Conservation (phyloP, 257 asterid species). For the Nicotiana benthamiana region DNA sequence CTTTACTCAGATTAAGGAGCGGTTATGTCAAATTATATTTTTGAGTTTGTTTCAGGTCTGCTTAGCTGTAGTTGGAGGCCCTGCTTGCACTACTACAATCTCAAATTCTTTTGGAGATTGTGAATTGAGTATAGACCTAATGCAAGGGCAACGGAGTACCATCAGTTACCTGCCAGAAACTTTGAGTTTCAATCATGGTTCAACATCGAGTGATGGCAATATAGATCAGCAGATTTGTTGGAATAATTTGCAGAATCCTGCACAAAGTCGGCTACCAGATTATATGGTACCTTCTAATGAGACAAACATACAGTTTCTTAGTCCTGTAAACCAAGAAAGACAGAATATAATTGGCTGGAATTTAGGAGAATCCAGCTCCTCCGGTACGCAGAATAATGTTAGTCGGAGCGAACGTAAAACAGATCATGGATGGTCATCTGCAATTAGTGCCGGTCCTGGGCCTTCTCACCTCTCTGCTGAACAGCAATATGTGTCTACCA, state of each 20-base stretch:
- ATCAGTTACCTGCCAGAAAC: constrained; percentile 61
- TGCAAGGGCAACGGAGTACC: constrained; percentile 81
- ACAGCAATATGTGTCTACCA: constrained; percentile 3
- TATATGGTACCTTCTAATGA: constrained; percentile 39
- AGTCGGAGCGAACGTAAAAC: constrained; percentile 35
- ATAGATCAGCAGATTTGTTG: constrained; percentile 64
- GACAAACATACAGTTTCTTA: constrained; percentile 25
- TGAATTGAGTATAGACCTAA: constrained; percentile 32
- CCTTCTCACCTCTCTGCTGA: constrained; percentile 3
- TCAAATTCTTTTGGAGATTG: constrained; percentile 6
- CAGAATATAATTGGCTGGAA: constrained; percentile 41
- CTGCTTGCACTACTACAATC: constrained; percentile 1
- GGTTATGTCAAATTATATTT: background rate
- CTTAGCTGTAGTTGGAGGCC: constrained; percentile 10
- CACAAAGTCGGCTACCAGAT: constrained; percentile 40
- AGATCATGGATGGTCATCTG: constrained; percentile 35
- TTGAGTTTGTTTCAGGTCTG: constrained; percentile 33
- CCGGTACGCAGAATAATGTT: constrained; percentile 29
- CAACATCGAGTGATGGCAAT: constrained; percentile 47
- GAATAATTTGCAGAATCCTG: constrained; percentile 47
- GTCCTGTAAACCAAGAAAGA: constrained; percentile 34
- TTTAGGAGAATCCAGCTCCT: constrained; percentile 68
- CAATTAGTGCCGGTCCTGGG: constrained; percentile 11
- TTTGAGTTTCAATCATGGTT: constrained; percentile 55
- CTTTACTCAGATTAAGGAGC: background rate